Evolutionary conservation across 139 green algal species (phyloP), one percentile per base, ranked within the genome.

Genomic region (Gonium pectorale): DNA sequence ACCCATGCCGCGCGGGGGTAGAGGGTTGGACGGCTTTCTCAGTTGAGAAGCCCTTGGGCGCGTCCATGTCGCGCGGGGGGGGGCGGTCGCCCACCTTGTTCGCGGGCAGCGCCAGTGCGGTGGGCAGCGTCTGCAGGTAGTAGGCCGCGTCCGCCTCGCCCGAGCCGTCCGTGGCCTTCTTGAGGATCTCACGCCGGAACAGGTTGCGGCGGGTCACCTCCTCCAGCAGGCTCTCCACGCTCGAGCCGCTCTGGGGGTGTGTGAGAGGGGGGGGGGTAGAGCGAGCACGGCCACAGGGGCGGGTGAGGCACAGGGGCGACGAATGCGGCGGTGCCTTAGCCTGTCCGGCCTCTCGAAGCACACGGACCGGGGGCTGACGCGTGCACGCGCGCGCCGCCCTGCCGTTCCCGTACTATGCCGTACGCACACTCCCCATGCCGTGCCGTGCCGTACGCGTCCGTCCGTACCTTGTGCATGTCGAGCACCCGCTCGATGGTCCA

Each of bases 111-210:
- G 70, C 81, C 59, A 98, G 90, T 8, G 94, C 86, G 40, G 75
- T 52, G 2, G 96, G 96, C 74, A 98, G 89, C 85, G 93, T 60
- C 59, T 94, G 49, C 60, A 97, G 86, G 64, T 97, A 73, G 81
- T 93, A 93, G 26, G 94, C 79, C 3, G 85, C 44, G 63, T 98
- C 89, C 35, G 97, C 95, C 11, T 94, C 89, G 67, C 93, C 95
- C 8, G 88, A 92, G 72, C 82, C 93, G 71, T 93, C 86, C 3
- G 70, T 92, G 51, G 96, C 70, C 60, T 71, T 67, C 63, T 80
- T 85, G 79, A 96, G 80, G 31, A 98, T 87, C 79, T 98, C 94
- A 63, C 92, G 89, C 29, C 91, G 88, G 89, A 95, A 98, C 85
- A 99, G 60, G 51, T 94, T 89, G 52, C 91, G 81, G n/a, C 96